Evolutionary conservation across 108 stramenopile genomes (phyloP).

Genomic region (Conticribra guillardii): DNA sequence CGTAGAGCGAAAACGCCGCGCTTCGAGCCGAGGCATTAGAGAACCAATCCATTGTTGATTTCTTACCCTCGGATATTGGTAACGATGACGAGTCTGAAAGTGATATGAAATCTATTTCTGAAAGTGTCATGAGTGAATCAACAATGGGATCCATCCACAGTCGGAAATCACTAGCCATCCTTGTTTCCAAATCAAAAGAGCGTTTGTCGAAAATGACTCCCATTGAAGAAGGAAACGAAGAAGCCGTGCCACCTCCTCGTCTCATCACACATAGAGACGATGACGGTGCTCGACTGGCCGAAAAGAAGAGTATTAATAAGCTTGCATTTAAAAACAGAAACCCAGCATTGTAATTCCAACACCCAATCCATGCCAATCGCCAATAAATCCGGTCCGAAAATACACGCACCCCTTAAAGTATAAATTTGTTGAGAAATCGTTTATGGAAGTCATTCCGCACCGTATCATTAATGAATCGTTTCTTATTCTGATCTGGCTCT

Average conservation of each 20-base stretch:
- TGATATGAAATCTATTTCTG: constrained; percentile 48
- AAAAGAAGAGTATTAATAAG: constrained; percentile 51
- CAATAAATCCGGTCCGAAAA: no score
- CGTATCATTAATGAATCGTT: constrained; percentile 98
- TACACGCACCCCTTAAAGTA: no score
- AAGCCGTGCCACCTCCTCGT: constrained; percentile 38
- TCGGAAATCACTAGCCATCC: constrained; percentile 43
- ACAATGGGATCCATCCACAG: constrained; percentile 47
- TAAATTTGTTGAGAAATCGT: constrained; percentile 94
- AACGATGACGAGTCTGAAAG: constrained; percentile 21
- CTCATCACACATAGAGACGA: constrained; percentile 53
- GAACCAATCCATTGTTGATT: constrained; percentile 23
- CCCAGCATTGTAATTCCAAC: constrained; percentile 54
- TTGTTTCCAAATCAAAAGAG: constrained; percentile 45
- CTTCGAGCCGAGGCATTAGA: constrained; percentile 32
- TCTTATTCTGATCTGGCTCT: constrained; percentile 83
- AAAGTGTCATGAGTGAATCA: constrained; percentile 51
- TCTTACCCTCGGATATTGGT: constrained; percentile 20
- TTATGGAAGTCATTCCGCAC: constrained; percentile 97
- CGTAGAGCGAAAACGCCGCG: constrained; percentile 50
- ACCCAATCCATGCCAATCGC: no score
- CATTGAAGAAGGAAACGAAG: constrained; percentile 40
- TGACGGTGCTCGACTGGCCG: constrained; percentile 45
- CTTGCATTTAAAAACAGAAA: constrained; percentile 67
- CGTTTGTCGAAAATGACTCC: constrained; percentile 26